A percentile compares a stretch with the other conserved stretches of the same genome.
Conservation (phyloP, 176 grass and related monocot species). For the Triticum urartu region DNA sequence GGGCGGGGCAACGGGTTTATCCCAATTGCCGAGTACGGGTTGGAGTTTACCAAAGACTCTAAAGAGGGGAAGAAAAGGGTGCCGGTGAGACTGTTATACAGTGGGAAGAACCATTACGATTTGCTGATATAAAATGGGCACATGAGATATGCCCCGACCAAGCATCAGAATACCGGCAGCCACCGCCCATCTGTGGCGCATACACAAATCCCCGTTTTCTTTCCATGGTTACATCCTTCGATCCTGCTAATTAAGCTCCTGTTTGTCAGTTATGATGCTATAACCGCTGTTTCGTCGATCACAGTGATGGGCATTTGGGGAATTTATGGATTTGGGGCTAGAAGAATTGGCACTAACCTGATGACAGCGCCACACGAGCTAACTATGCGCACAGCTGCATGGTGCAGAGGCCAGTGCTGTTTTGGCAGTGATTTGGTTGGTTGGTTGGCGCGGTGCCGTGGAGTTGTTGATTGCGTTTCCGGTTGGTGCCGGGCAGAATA, state of each 20-base stretch:
- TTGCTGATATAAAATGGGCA: constrained; percentile 56
- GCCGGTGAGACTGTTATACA: constrained; percentile 82
- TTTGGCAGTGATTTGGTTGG: constrained; percentile 11
- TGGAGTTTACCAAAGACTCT: constrained; percentile 64
- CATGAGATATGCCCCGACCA: neutral
- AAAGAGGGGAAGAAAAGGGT: constrained; percentile 59
- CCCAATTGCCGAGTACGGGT: constrained; percentile 85
- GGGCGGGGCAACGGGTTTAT: constrained; percentile 75
- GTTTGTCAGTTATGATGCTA: neutral
- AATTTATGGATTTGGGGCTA: neutral
- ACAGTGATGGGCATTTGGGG: neutral
- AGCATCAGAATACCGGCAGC: neutral
- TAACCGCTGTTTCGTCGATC: neutral
- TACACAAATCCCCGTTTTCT: neutral
- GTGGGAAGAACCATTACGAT: constrained; percentile 86
- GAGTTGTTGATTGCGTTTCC: constrained; percentile 25
- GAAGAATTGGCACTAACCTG: neutral
- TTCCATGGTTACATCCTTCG: neutral
- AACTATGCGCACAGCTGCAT: neutral
- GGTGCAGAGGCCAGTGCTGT: neutral
- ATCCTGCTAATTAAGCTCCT: neutral
- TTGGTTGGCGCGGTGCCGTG: neutral
- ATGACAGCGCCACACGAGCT: neutral
- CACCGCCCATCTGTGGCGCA: neutral
- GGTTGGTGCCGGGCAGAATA: constrained; percentile 40